Evolutionary conservation across 2,329 filamentous ascomycete genomes (phyloP), one percentile per base, ranked within the genome.

Genomic region (Xylariales sp.): DNA sequence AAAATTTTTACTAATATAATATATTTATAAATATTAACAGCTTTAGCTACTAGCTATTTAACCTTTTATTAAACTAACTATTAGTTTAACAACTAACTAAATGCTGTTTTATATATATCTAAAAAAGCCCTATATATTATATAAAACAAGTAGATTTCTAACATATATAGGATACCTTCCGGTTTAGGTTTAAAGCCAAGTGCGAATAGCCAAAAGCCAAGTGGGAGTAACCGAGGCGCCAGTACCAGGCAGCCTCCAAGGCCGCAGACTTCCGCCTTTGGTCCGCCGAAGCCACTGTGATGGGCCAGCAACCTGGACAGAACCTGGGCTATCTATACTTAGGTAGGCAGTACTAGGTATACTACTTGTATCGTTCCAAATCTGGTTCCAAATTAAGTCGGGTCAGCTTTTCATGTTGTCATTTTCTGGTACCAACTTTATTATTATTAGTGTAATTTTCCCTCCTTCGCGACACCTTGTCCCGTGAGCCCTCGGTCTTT

Each of bases 381-480:
- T 55, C 36, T 39, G 36, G 36, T 52, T 46, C 56, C 50, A 48
- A 53, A 41, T 54, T 23, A 23, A 23, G 23, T 2, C 30, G 54
- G 48, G 55, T 39, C 48, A 55, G 59, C 48, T 49, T 36, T 56
- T 30, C 49, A 62, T 66, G 64, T 54, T 66, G 57, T 66, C 53
- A 65, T 62, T 65, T 68, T 46, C 62, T 56, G 36, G 66, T n/a
- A 62, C 43, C 63, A 52, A 45, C 46, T 34, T 59, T 41, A 65
- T 54, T 59, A 32, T 59, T 59, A 34, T 60, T 56, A 56, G 36
- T 62, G 48, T 67, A 68, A 62, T 66, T 65, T 58, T 61, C 45
- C 54, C 67, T 62, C 64, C 64, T 69, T 64, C 52, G 63, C 58
- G 60, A 43, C 52, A 48, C 43, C 48, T 39, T 36, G 53, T 39